These are phyloP conservation scores for Tylopilus plumbeoviolaceoides DNA, from an alignment of 768 basidiomycete genomes.

Conservation along the genomic window DNA sequence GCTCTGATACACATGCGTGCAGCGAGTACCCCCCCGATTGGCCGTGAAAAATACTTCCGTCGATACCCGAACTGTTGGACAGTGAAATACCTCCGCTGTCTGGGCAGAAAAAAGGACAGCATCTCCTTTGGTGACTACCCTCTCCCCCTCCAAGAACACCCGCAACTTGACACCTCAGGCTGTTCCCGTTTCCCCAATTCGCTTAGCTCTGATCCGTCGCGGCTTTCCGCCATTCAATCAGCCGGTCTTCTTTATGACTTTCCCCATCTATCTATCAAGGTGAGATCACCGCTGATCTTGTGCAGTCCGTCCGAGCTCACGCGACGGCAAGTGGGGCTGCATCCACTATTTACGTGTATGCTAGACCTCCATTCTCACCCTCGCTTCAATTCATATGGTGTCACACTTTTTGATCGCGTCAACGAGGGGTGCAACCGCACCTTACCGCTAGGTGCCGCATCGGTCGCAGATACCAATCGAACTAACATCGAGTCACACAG, in stretches of 20 bases:
- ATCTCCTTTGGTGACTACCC: slow-evolving; percentile 1
- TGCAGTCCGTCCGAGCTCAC: background rate
- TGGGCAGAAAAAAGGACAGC: background rate
- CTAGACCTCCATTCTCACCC: background rate
- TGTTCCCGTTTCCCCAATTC: background rate
- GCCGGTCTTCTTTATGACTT: background rate
- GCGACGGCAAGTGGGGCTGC: slow-evolving; percentile 2
- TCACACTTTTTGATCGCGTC: no score
- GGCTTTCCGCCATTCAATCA: slow-evolving; percentile 2
- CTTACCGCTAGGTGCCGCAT: no score
- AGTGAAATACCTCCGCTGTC: background rate
- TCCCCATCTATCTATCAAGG: background rate
- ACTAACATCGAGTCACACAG: no score
- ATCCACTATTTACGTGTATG: slow-evolving; percentile 1
- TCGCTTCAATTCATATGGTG: no score
- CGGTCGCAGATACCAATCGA: no score
- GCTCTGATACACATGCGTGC: background rate
- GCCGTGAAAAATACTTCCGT: slow-evolving; percentile 1
- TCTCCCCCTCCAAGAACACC: background rate
- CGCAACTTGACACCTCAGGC: background rate
- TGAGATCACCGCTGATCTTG: background rate
- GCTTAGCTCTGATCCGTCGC: background rate
- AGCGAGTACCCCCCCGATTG: background rate
- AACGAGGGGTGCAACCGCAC: no score
- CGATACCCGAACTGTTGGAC: background rate